Base-by-base conservation (phyloP, 192 early-diverging fungal species). In the Coemansia sp. region DNA sequence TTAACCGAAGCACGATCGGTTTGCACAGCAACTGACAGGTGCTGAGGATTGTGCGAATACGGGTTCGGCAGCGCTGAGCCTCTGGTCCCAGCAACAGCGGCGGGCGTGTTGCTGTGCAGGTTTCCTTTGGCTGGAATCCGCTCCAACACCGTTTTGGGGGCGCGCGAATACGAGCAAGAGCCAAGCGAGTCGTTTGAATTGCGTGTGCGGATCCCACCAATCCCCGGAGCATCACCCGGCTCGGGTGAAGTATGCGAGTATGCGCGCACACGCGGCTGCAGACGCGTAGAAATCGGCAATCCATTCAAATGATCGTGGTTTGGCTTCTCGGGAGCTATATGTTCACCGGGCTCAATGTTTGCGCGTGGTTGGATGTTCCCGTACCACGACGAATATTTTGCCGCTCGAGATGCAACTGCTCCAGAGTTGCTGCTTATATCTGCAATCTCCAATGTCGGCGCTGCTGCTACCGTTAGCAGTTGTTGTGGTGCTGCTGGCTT, bases 21-120 rank as follows among this genome's bases (percentile, higher is more conserved):
- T 53, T 83, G 80, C 52, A 83, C 69, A 52, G 67, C 63, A 4
- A 41, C 71, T 9, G 76, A 71, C n/a, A 68, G 48, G 13, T 41
- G 10, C 4, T 44, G 56, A 2, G 78, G 69, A 53, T 65, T 58
- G 42, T 69, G 75, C 41, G 69, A n/a, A 21, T 61, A 76, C 56
- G 68, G 65, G 42, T 71, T 76, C 44, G 61, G 66, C 15, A 6
- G 8, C 8, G 41, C 32, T 40, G 57, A 13, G 12, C 16, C 57
- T 59, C 38, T 38, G 13, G 2, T n/a, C n/a, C 9, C 18, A n/a
- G 16, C 18, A n/a, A n/a, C 10, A 9, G 52, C 52, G 8, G n/a
- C 11, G 11, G 47, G 47, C 6, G n/a, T n/a, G 47, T 6, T n/a
- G n/a, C 52, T 9, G 2, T 53, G 42, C 44, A 9, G 6, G 21